These are phyloP conservation scores for Colletotrichum neosansevieriae DNA, from an alignment of 2,329 filamentous ascomycete genomes.

Conservation along the genomic window DNA sequence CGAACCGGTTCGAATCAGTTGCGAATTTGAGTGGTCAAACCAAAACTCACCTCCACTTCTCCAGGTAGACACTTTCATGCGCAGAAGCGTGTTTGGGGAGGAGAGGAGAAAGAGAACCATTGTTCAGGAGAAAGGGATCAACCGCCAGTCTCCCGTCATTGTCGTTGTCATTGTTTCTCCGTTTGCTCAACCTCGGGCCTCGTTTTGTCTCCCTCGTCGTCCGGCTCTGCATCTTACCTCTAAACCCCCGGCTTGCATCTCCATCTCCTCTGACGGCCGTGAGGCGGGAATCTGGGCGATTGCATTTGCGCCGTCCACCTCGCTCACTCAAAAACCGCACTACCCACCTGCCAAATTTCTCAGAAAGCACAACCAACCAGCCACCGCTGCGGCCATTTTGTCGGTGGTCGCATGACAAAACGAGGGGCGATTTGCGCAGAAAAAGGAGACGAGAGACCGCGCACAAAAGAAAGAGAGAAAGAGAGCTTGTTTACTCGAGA, in stretches of 20 bases:
- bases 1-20: conserved; percentile 21
- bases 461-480: too few relatives aligned
- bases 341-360: conserved; percentile 19
- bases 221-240: neutral
- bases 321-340: neutral
- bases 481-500: neutral
- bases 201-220: neutral
- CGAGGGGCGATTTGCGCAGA: conserved; percentile 2
- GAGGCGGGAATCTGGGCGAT: conserved; percentile 8
- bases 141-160: conserved; percentile 15
- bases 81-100: conserved; percentile 7
- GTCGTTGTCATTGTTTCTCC: neutral
- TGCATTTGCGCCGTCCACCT: neutral
- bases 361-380: conserved; percentile 3
- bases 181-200: neutral
- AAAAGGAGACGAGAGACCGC: conserved; percentile 2
- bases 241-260: neutral
- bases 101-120: conserved; percentile 3
- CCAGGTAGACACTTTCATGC: conserved; percentile 10
- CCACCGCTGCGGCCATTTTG: conserved; percentile 5
- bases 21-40: conserved; percentile 24
- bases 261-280: neutral
- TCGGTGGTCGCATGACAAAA: conserved; percentile 21
- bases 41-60: conserved; percentile 11
- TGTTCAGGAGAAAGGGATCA: neutral